These are phyloP conservation scores for Vaccinium myrtillus DNA, from an alignment of 148 eudicot genomes.

Conservation along the genomic window DNA sequence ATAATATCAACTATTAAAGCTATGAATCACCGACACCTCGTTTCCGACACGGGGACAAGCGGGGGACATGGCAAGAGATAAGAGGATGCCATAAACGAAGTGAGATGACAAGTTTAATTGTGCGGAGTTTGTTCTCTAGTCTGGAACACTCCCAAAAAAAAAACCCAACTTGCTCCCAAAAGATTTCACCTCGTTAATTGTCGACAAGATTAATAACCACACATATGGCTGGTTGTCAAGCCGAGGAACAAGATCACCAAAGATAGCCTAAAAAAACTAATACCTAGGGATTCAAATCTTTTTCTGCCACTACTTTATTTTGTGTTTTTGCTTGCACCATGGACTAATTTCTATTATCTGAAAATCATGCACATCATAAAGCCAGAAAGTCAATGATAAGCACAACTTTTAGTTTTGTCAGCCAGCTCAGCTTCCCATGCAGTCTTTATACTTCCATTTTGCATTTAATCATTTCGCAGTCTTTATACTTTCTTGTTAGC, in stretches of 20 bases:
- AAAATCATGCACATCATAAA: not conserved
- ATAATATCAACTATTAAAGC: no score
- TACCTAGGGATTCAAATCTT: not conserved
- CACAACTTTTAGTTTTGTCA: not conserved
- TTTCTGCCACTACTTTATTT: not conserved
- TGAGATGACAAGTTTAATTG: not conserved
- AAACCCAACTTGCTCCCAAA: not conserved
- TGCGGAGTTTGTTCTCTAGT: not conserved
- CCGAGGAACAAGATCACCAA: not conserved
- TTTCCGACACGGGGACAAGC: no score
- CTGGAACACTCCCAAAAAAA: not conserved
- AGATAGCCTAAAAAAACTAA: not conserved
- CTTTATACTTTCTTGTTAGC: no score
- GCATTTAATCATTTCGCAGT: not conserved
- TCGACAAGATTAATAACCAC: not conserved
- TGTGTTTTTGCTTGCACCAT: not conserved
- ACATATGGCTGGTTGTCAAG: not conserved
- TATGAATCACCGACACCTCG: no score
- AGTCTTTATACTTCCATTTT: not conserved
- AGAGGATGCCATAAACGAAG: not conserved
- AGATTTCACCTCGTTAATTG: not conserved
- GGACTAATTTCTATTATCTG: not conserved
- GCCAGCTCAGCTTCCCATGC: constrained; percentile 10
- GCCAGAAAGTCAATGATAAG: not conserved
- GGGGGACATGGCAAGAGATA: no score